Conservation (phyloP, 805 yeast genomes). For the Cyberlindnera galapagoensis region DNA sequence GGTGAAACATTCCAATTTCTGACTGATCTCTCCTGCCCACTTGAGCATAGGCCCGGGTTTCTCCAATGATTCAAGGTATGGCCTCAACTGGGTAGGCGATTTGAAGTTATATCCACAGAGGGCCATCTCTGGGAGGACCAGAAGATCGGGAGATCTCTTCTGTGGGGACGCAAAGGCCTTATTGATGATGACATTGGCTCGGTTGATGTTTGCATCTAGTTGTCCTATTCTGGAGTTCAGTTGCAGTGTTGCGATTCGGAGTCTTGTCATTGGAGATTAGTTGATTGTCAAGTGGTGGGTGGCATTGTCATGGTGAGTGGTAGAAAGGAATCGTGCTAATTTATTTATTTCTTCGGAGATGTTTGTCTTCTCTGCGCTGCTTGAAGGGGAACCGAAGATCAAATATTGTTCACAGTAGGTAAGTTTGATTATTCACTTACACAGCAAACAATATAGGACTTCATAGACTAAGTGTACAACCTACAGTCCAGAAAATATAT, state of each 20-base stretch:
- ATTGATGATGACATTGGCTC: constrained; percentile 31
- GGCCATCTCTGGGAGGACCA: constrained; percentile 79
- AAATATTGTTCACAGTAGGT: no score
- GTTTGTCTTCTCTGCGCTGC: no score
- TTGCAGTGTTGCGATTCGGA: constrained; percentile 62
- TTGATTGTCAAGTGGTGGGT: no score
- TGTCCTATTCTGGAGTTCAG: constrained; percentile 59
- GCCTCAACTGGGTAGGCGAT: constrained; percentile 39
- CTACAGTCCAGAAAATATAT: no score
- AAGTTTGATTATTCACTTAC: no score
- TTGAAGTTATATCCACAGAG: constrained; percentile 76
- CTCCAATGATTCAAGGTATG: constrained; percentile 45
- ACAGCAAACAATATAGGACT: no score
- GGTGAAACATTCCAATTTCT: constrained; percentile 51
- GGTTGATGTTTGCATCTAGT: constrained; percentile 43
- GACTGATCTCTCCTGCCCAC: constrained; percentile 53
- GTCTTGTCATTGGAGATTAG: constrained; percentile 18
- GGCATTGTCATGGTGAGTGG: no score
- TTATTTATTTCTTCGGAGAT: no score
- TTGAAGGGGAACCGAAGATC: no score
- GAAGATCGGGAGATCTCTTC: constrained; percentile 44
- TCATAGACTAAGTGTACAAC: no score
- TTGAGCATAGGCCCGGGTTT: constrained; percentile 41
- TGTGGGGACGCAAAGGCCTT: constrained; percentile 19
- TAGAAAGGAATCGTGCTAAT: no score